These are phyloP conservation scores for Penicillium odoratum DNA, from an alignment of 495 filamentous ascomycete genomes.

Conservation along the genomic window DNA sequence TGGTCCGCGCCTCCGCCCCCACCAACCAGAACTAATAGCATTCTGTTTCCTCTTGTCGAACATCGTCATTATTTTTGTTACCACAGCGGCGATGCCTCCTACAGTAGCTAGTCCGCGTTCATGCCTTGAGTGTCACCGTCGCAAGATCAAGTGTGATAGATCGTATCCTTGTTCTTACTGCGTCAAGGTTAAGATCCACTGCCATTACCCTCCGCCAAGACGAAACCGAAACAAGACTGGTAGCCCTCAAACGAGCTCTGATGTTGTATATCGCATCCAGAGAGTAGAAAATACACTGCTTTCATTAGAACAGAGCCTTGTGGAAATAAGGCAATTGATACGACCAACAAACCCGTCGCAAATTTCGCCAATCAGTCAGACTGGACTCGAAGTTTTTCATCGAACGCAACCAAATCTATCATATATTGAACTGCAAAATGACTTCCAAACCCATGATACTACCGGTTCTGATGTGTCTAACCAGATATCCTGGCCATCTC, in stretches of 20 bases:
- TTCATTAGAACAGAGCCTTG: constrained; percentile 9
- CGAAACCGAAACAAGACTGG: not conserved
- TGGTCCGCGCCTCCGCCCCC: too few relatives aligned
- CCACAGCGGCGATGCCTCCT: too few relatives aligned
- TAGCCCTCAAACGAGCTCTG: too few relatives aligned
- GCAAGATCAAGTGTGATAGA: constrained; percentile 57
- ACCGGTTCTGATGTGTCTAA: not conserved
- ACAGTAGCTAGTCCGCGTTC: constrained; percentile 17
- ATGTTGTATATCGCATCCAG: constrained; percentile 12
- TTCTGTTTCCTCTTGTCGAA: too few relatives aligned
- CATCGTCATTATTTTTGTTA: too few relatives aligned
- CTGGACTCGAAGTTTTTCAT: too few relatives aligned
- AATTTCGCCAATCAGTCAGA: not conserved
- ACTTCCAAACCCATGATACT: too few relatives aligned
- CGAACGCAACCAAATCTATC: too few relatives aligned
- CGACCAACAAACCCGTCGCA: constrained; percentile 1
- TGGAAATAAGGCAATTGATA: constrained; percentile 12
- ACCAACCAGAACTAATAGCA: too few relatives aligned
- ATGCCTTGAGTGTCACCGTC: constrained; percentile 53
- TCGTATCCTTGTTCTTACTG: constrained; percentile 51
- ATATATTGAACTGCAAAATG: too few relatives aligned
- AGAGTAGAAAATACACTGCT: constrained; percentile 15
- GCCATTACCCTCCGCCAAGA: constrained; percentile 21
- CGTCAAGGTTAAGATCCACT: constrained; percentile 29
- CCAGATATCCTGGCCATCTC: constrained; percentile 6